These are phyloP conservation scores for Hirschioporus abietinus DNA, from an alignment of 768 basidiomycete genomes.

Conservation along the genomic window DNA sequence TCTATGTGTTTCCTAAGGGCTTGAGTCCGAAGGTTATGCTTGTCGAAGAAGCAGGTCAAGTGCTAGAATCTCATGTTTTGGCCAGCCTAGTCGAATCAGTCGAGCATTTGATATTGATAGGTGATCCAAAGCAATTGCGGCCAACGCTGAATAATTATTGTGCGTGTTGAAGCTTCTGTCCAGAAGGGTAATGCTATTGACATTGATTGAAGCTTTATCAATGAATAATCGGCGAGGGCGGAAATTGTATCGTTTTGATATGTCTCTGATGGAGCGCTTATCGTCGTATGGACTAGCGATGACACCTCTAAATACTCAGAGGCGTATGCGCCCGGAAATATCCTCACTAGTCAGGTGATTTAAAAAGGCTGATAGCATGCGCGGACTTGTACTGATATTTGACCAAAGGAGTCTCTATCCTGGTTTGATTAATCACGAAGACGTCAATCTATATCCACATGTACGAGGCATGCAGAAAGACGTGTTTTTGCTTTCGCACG, in stretches of 20 bases:
- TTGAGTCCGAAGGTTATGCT: conserved; percentile 56
- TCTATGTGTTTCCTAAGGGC: conserved; percentile 33
- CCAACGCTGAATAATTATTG: conserved; percentile 61
- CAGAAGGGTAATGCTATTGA: background rate
- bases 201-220: conserved; percentile 46
- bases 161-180: conserved; percentile 23
- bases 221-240: conserved; percentile 58
- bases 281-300: conserved; percentile 50
- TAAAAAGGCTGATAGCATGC: background rate
- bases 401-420: conserved; percentile 57
- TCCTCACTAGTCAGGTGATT: conserved; percentile 53
- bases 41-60: conserved; percentile 81
- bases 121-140: conserved; percentile 72
- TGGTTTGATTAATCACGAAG: conserved; percentile 47
- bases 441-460: conserved; percentile 44
- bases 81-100: conserved; percentile 56
- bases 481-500: conserved; percentile 64
- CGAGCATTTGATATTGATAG: conserved; percentile 74
- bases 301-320: conserved; percentile 67
- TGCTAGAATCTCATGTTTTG: conserved; percentile 72
- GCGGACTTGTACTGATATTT: background rate
- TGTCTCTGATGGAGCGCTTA: conserved; percentile 73
- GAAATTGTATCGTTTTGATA: conserved; percentile 58
- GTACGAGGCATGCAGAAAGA: conserved; percentile 61
- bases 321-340: conserved; percentile 71